A percentile compares a stretch with the other conserved stretches of the same genome.
phyloP scores from a whole-genome alignment of 768 basidiomycete species.

The Podaxis rugospora region DNA sequence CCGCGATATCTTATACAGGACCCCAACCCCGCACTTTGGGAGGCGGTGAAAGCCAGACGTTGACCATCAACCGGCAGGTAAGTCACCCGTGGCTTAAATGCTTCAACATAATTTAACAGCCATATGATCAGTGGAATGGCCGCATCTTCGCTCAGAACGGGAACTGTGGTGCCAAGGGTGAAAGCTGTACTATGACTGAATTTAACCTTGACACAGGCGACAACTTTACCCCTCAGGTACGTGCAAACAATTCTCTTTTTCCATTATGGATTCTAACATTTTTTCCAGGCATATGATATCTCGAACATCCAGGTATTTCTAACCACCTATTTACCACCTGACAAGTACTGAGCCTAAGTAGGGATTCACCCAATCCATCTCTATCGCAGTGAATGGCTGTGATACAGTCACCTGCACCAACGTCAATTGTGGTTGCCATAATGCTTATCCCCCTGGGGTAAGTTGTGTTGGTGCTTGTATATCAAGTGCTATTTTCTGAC shows the following conservation, averaged over 20 bases:
- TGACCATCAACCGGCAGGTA: constrained; percentile 27
- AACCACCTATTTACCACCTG: not conserved
- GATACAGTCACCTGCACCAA: constrained; percentile 35
- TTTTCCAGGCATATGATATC: constrained; percentile 33
- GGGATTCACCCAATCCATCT: constrained; percentile 35
- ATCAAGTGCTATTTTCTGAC: not conserved
- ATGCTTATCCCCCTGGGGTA: constrained; percentile 29
- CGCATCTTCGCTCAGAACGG: constrained; percentile 36
- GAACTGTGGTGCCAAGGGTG: constrained; percentile 31
- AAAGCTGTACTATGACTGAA: constrained; percentile 33
- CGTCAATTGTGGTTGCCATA: constrained; percentile 30
- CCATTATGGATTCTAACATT: not conserved
- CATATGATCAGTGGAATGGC: constrained; percentile 31
- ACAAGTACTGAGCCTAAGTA: not conserved
- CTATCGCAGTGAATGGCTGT: constrained; percentile 31
- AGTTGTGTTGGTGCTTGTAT: constrained; percentile 8
- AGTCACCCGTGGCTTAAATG: not conserved
- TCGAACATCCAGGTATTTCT: constrained; percentile 31
- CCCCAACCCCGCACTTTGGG: constrained; percentile 27
- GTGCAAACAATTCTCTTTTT: not conserved
- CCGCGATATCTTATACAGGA: constrained; percentile 29
- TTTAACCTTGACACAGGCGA: constrained; percentile 35
- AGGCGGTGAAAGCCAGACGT: constrained; percentile 22
- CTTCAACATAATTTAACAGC: not conserved
- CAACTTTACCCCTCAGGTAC: constrained; percentile 22